Evolutionary conservation across 108 stramenopile species (phyloP).

Genomic region (Craspedostauros australis): DNA sequence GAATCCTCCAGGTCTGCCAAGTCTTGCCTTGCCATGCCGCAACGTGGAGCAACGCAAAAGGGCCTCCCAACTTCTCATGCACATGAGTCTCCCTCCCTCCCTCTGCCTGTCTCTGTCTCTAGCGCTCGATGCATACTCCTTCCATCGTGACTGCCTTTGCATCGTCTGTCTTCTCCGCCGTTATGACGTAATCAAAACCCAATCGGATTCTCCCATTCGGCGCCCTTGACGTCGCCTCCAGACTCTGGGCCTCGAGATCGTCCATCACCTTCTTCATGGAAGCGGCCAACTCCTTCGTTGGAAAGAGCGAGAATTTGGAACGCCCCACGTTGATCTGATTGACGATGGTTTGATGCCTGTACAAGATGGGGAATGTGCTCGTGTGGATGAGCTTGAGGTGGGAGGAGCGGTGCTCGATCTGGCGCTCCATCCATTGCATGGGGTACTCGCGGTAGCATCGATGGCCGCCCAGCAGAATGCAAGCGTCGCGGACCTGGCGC

Average conservation of each 20-base stretch:
- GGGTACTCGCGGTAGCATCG: conserved; percentile 95
- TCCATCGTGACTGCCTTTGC: neutral
- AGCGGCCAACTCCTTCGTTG: conserved; percentile 40
- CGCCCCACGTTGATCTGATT: conserved; percentile 90
- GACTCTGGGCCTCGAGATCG: conserved; percentile 53
- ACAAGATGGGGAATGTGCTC: conserved; percentile 82
- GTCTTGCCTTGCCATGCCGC: neutral
- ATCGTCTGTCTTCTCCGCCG: conserved; percentile 51
- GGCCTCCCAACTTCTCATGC: too few species aligned
- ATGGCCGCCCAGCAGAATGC: conserved; percentile 89
- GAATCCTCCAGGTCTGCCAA: neutral
- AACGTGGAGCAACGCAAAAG: neutral
- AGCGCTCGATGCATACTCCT: too few species aligned
- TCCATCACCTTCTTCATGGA: conserved; percentile 61
- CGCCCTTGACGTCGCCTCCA: conserved; percentile 34
- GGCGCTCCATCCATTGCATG: conserved; percentile 87
- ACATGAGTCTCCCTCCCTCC: too few species aligned
- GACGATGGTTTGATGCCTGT: conserved; percentile 69
- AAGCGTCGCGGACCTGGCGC: conserved; percentile 85
- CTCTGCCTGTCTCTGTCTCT: too few species aligned
- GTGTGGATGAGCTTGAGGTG: conserved; percentile 43
- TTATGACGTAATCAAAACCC: conserved; percentile 92
- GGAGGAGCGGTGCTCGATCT: conserved; percentile 21
- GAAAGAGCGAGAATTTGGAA: conserved; percentile 75
- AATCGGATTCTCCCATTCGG: conserved; percentile 53